Conservation (phyloP, 106 monocot genomes). For the Gastrodia elata region DNA sequence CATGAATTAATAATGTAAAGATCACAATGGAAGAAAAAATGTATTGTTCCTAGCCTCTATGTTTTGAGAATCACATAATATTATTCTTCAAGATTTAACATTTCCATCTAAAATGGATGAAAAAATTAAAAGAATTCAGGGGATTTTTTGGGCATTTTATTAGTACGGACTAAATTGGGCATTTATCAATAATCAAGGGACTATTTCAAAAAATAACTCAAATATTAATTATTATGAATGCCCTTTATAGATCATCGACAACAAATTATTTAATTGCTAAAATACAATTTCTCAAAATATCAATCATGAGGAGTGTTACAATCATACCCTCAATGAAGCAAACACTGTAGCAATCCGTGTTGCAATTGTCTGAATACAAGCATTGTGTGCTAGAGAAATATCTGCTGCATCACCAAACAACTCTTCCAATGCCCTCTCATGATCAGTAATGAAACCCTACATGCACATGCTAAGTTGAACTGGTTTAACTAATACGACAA, state of each 20-base stretch:
- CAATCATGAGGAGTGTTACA: background rate
- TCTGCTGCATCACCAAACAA: constrained; percentile 93
- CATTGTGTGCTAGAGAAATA: constrained; percentile 64
- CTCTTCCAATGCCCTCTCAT: constrained; percentile 93
- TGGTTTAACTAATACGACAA: background rate
- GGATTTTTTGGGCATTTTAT: no score
- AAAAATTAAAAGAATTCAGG: no score
- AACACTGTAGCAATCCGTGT: constrained; percentile 89
- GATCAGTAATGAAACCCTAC: constrained; percentile 89
- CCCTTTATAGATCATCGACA: background rate
- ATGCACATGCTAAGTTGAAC: constrained; percentile 5
- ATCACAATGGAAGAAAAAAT: no score
- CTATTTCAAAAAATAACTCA: constrained; percentile 1
- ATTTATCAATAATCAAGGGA: no score
- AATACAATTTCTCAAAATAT: constrained; percentile 6
- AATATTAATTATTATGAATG: background rate
- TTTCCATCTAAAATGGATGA: background rate
- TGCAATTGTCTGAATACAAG: constrained; percentile 78
- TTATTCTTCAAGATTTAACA: background rate
- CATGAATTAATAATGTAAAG: no score
- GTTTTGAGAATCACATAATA: no score
- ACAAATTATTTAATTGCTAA: background rate
- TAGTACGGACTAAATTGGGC: no score
- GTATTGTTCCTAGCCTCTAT: no score
- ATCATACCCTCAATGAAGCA: constrained; percentile 80